Evolutionary conservation across 1,284 basidiomycete species (phyloP).

Genomic region (Naganishia albida): DNA sequence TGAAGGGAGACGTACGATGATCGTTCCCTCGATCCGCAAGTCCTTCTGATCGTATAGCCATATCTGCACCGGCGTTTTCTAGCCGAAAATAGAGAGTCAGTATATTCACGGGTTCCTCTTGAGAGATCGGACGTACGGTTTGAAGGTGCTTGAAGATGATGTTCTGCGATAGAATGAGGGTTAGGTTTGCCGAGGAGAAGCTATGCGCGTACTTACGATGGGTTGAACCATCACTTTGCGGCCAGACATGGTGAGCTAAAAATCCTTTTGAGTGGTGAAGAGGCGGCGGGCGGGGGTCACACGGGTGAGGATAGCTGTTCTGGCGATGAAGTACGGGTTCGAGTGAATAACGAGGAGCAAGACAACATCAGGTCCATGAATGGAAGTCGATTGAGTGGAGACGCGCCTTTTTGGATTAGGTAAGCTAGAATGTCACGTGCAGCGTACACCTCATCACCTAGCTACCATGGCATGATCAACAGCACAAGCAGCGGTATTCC

Average conservation of each 20-base stretch:
- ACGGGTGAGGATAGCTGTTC: neutral
- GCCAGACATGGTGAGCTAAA: conserved; percentile 68
- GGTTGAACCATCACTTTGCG: conserved; percentile 98
- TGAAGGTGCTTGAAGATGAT: conserved; percentile 99
- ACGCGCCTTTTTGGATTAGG: too few species aligned
- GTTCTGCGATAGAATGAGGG: conserved; percentile 73
- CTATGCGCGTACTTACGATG: conserved; percentile 67
- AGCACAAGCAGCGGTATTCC: neutral
- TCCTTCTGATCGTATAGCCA: conserved; percentile 98
- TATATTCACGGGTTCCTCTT: too few species aligned
- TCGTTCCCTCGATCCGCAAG: conserved; percentile 94
- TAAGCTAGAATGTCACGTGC: neutral
- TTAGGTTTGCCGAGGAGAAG: neutral
- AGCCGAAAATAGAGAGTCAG: conserved; percentile 27
- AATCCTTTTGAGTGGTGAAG: neutral
- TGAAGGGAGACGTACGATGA: conserved; percentile 73
- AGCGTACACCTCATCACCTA: conserved; percentile 29
- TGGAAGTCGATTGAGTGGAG: too few species aligned
- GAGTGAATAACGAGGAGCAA: neutral
- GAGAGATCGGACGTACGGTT: conserved; percentile 46
- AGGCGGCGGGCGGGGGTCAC: conserved; percentile 11
- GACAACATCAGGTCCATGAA: too few species aligned
- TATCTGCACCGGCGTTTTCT: conserved; percentile 83
- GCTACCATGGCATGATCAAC: neutral
- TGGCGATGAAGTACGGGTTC: neutral